Evolutionary conservation across 2,329 filamentous ascomycete genomes (phyloP).

Genomic region (Colletotrichum sp.): DNA sequence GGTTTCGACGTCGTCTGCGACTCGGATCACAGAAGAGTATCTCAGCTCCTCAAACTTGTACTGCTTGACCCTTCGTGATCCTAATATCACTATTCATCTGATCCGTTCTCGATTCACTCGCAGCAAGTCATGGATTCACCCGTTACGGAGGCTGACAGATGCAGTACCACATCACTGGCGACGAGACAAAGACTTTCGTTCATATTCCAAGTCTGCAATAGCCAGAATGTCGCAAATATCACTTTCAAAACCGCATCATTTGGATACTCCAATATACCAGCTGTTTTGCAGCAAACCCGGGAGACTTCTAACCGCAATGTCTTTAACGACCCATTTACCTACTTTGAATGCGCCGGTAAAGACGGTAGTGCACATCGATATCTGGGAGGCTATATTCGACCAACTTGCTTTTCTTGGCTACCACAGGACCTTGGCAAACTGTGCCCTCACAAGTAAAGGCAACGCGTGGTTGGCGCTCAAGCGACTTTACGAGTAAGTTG

Average conservation of each 20-base stretch:
- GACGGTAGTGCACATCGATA: background rate
- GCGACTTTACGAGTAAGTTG: background rate
- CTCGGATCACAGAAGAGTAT: rapidly evolving
- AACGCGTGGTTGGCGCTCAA: background rate
- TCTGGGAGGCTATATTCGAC: background rate
- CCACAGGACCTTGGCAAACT: background rate
- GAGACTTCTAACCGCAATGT: background rate
- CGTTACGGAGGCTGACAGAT: rapidly evolving
- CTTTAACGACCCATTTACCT: background rate
- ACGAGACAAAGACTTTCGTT: background rate
- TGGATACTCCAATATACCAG: background rate
- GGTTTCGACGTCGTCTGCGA: background rate
- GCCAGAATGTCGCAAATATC: background rate
- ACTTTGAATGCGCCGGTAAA: background rate
- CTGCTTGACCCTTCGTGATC: background rate
- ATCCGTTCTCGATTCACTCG: background rate
- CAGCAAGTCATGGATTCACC: background rate
- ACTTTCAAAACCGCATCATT: background rate
- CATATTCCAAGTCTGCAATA: background rate
- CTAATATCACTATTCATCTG: rapidly evolving
- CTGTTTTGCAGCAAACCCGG: background rate
- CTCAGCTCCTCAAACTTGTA: rapidly evolving
- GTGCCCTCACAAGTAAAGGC: background rate
- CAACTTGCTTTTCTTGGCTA: background rate
- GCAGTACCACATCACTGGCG: background rate